These are phyloP conservation scores for Umbellularia californica DNA, from an alignment of 164 flowering plant genomes.

Conservation along the genomic window DNA sequence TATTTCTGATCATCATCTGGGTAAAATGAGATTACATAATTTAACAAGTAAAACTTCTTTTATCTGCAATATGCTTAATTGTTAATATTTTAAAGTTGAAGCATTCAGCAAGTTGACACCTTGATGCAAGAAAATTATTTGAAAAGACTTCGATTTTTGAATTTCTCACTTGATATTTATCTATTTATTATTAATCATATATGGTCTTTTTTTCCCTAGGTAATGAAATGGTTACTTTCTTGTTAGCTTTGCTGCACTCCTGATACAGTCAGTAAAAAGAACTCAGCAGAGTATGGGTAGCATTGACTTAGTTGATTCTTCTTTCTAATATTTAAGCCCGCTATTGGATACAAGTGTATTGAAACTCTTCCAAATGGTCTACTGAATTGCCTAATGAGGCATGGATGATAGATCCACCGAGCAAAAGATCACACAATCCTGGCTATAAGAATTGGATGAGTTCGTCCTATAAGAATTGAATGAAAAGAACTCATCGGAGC, in stretches of 20 bases:
- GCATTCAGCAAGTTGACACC: not conserved
- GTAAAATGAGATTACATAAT: not conserved
- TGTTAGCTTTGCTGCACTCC: not conserved
- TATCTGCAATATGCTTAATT: not conserved
- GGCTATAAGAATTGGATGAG: too few species aligned
- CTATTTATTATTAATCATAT: too few species aligned
- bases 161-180: too few species aligned
- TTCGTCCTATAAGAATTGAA: too few species aligned
- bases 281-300: not conserved
- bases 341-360: not conserved
- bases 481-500: too few species aligned
- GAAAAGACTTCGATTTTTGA: too few species aligned
- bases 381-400: too few species aligned
- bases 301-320: not conserved
- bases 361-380: too few species aligned
- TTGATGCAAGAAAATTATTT: not conserved
- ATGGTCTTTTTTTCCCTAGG: not conserved
- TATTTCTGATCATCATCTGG: constrained; percentile 18
- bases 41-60: not conserved
- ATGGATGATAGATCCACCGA: too few species aligned
- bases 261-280: not conserved
- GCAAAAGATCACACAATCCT: too few species aligned
- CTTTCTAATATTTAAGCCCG: not conserved
- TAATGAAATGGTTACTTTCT: not conserved
- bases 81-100: not conserved